Evolutionary conservation across 441 rosid genomes (phyloP).

Genomic region (Aquilaria agallochum): DNA sequence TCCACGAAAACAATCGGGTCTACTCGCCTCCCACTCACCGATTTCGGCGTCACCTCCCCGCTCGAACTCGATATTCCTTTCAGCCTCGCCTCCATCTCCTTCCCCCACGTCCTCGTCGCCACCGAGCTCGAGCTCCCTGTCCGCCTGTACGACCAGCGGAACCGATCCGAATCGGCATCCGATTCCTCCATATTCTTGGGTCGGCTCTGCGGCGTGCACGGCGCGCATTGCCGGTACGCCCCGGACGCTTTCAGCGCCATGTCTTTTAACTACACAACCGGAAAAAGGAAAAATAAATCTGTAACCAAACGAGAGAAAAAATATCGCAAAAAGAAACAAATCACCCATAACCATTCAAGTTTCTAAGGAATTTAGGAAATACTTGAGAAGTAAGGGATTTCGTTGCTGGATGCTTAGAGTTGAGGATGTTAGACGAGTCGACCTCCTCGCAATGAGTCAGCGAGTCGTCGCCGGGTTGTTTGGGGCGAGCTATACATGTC

Average conservation of each 20-base stretch:
- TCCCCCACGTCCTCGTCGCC: slow-evolving; percentile 80
- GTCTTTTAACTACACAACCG: slow-evolving; percentile 44
- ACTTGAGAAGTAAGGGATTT: slow-evolving; percentile 91
- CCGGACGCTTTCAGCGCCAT: slow-evolving; percentile 98
- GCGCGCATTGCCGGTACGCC: slow-evolving; percentile 83
- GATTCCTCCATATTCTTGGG: slow-evolving; percentile 37
- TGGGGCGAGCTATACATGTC: slow-evolving; percentile 92
- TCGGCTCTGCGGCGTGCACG: slow-evolving; percentile 62
- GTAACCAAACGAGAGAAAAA: background rate
- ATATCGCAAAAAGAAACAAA: background rate
- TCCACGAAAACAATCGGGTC: slow-evolving; percentile 75
- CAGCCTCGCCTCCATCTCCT: slow-evolving; percentile 93
- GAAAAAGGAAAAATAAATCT: background rate
- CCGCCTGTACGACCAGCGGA: slow-evolving; percentile 63
- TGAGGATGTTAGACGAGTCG: slow-evolving; percentile 21
- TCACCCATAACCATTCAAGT: background rate
- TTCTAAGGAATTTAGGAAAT: background rate
- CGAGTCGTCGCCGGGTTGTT: slow-evolving; percentile 75
- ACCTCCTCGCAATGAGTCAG: slow-evolving; percentile 54
- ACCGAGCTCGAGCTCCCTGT: slow-evolving; percentile 53
- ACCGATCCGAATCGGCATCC: slow-evolving; percentile 61
- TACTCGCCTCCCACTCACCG: slow-evolving; percentile 70
- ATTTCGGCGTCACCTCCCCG: slow-evolving; percentile 90
- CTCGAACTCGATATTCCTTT: slow-evolving; percentile 94
- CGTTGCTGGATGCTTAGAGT: slow-evolving; percentile 36